Evolutionary conservation across 192 early-diverging fungal species (phyloP).

Genomic region (Coemansia sp.): DNA sequence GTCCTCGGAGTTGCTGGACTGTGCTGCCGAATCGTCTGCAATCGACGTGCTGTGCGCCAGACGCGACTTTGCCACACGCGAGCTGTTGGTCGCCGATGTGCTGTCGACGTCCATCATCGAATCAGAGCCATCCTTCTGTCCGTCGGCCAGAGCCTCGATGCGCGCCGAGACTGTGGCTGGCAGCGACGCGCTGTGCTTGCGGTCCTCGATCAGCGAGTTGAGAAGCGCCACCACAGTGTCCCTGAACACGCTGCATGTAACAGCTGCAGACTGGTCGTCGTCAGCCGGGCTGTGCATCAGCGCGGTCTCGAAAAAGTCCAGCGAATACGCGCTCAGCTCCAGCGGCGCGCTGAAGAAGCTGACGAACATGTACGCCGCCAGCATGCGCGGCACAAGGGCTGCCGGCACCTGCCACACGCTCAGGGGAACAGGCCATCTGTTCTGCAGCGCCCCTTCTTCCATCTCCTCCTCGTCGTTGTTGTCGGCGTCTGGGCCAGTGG

Average conservation of each 20-base stretch:
- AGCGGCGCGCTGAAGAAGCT: conserved; percentile 62
- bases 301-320: conserved; percentile 75
- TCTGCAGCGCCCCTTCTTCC: conserved; percentile 15
- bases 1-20: conserved; percentile 6
- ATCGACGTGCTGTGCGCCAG: conserved; percentile 1
- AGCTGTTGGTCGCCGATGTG: not conserved
- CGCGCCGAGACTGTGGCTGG: conserved; percentile 21
- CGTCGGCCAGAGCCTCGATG: conserved; percentile 22
- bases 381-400: conserved; percentile 29
- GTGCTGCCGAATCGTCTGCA: not conserved
- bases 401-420: conserved; percentile 35
- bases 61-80: not conserved
- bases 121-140: conserved; percentile 6
- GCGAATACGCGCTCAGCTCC: conserved; percentile 65
- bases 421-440: conserved; percentile 39
- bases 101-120: conserved; percentile 25
- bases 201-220: conserved; percentile 43
- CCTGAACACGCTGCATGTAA: conserved; percentile 32
- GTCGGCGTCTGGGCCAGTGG: not conserved
- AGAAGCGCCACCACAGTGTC: conserved; percentile 42
- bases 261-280: too few species aligned
- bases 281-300: conserved; percentile 47
- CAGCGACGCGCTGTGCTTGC: conserved; percentile 1
- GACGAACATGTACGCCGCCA: conserved; percentile 46
- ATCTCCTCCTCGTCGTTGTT: conserved; percentile 2